phyloP scores from a whole-genome alignment of 2,329 filamentous ascomycete species.

The Aspergillus ochraceus region DNA sequence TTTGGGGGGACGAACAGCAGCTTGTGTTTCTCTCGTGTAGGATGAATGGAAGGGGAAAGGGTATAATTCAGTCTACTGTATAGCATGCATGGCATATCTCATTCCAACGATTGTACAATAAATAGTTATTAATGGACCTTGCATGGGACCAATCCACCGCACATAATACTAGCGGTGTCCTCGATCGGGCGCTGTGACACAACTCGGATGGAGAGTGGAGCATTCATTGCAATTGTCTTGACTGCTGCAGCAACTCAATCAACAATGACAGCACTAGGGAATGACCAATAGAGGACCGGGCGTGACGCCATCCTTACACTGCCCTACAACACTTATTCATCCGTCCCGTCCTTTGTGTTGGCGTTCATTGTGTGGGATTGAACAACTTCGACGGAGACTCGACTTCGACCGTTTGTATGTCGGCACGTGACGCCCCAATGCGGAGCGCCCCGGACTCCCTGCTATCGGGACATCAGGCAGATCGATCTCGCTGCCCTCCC shows the following conservation, averaged over 20 bases:
- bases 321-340: no score
- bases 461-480: neutral
- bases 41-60: neutral
- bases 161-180: neutral
- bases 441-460: slow-evolving; percentile 11
- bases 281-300: neutral
- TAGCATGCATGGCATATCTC: neutral
- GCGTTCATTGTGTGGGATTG: neutral
- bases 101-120: slow-evolving; percentile 1
- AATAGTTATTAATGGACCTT: neutral
- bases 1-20: slow-evolving; percentile 96
- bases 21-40: slow-evolving; percentile 63
- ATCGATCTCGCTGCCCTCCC: neutral
- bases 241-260: neutral
- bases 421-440: slow-evolving; percentile 17
- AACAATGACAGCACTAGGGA: neutral
- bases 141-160: neutral
- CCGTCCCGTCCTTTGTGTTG: neutral
- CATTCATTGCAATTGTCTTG: neutral
- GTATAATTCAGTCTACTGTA: neutral
- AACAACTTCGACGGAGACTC: neutral
- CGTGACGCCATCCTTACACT: no score
- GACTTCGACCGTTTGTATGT: neutral
- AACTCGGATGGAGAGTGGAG: neutral
- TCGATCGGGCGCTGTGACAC: slow-evolving; percentile 7